Evolutionary conservation across 139 green algal genomes (phyloP).

Genomic region (Microglena sp.): DNA sequence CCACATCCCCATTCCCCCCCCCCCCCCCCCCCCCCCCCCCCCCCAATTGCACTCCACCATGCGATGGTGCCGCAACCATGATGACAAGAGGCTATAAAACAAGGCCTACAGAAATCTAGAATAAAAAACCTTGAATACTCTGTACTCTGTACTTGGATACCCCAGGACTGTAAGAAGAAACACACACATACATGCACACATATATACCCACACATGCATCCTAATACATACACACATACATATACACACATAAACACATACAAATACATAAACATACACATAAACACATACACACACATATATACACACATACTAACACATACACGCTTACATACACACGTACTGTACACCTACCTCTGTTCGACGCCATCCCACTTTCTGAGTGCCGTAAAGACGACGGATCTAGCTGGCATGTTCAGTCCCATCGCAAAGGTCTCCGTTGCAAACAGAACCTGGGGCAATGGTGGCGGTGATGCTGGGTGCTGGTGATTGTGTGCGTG

Average conservation of each 20-base stretch:
- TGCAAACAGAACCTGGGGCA: slow-evolving; percentile 65
- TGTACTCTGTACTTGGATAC: too few species aligned
- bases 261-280: background rate
- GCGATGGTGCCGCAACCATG: too few species aligned
- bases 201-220: background rate
- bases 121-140: too few species aligned
- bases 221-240: background rate
- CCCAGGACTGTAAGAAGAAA: too few species aligned
- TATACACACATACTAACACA: background rate
- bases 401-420: slow-evolving; percentile 96
- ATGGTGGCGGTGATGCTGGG: slow-evolving; percentile 90
- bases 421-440: slow-evolving; percentile 98
- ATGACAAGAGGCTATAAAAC: too few species aligned
- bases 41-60: too few species aligned
- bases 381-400: slow-evolving; percentile 83
- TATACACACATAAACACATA: background rate
- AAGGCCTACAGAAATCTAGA: too few species aligned
- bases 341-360: slow-evolving; percentile 22
- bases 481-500: slow-evolving; percentile 3
- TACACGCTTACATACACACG: slow-evolving; percentile 1
- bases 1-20: too few species aligned
- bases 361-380: slow-evolving; percentile 85
- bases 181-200: background rate
- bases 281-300: background rate
- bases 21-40: too few species aligned